These are phyloP conservation scores for Eruca vesicaria DNA, from an alignment of 441 rosid species.

Conservation along the genomic window DNA sequence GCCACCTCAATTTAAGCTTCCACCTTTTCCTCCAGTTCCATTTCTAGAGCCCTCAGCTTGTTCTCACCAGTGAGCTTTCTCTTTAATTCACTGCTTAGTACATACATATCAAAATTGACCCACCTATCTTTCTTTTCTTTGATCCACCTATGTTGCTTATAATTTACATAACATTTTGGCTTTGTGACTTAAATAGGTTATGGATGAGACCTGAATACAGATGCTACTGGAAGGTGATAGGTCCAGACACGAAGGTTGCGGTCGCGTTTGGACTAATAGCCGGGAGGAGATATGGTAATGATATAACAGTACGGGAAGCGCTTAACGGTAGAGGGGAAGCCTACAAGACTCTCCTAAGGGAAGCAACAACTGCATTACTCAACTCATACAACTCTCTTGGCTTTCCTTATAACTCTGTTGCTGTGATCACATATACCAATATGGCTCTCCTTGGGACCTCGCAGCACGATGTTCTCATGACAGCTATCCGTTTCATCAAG, in stretches of 20 bases:
- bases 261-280: constrained; percentile 64
- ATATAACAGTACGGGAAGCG: constrained; percentile 60
- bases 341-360: constrained; percentile 73
- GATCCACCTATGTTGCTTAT: neutral
- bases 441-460: constrained; percentile 64
- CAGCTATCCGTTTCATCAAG: constrained; percentile 63
- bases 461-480: constrained; percentile 44
- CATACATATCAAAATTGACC: neutral
- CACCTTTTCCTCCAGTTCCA: constrained; percentile 44
- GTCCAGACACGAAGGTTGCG: constrained; percentile 63
- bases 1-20: constrained; percentile 43
- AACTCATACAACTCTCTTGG: constrained; percentile 71
- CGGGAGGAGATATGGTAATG: constrained; percentile 55
- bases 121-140: neutral
- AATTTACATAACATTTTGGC: constrained; percentile 1
- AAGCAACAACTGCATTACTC: constrained; percentile 77
- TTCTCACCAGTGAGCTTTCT: constrained; percentile 64
- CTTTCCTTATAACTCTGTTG: constrained; percentile 52
- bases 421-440: constrained; percentile 55
- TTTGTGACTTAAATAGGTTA: constrained; percentile 38
- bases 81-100: neutral
- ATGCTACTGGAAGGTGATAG: constrained; percentile 75
- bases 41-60: constrained; percentile 76
- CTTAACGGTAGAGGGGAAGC: constrained; percentile 79
- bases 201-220: constrained; percentile 71